Conservation (phyloP, 2,329 filamentous ascomycete genomes). For the Colletotrichum chrysophilum region DNA sequence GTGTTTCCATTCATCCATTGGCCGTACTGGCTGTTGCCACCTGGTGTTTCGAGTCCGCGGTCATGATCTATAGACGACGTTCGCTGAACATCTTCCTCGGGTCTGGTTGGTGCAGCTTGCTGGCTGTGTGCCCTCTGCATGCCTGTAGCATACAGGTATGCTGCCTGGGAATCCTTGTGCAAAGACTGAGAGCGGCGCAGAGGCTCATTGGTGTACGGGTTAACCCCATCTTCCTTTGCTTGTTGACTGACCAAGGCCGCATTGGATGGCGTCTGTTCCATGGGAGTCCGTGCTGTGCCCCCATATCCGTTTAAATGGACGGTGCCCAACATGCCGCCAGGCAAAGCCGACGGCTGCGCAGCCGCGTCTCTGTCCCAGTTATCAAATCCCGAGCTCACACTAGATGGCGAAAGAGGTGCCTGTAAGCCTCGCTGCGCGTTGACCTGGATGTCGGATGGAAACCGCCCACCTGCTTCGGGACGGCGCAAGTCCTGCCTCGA, state of each 20-base stretch:
- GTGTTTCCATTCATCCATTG: slow-evolving; percentile 14
- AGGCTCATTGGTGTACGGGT: slow-evolving; percentile 60
- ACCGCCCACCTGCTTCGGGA: slow-evolving; percentile 92
- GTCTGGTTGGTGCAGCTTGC: background rate
- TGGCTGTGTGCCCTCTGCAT: slow-evolving; percentile 9
- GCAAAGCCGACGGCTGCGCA: slow-evolving; percentile 61
- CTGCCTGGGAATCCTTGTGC: background rate
- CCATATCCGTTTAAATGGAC: slow-evolving; percentile 43
- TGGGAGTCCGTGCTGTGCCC: slow-evolving; percentile 47
- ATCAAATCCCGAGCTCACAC: slow-evolving; percentile 71
- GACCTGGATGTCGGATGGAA: slow-evolving; percentile 92
- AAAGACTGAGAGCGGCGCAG: slow-evolving; percentile 25
- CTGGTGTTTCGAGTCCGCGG: slow-evolving; percentile 8
- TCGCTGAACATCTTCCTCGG: background rate
- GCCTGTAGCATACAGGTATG: background rate
- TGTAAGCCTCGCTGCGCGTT: slow-evolving; percentile 80
- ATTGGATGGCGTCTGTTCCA: slow-evolving; percentile 55
- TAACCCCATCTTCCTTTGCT: slow-evolving; percentile 60
- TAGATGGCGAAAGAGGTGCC: slow-evolving; percentile 79
- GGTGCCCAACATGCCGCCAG: slow-evolving; percentile 27
- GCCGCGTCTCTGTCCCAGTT: slow-evolving; percentile 61
- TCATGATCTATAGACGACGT: background rate
- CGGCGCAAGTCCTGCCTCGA: slow-evolving; percentile 65
- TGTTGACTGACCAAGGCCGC: slow-evolving; percentile 55
- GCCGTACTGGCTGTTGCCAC: slow-evolving; percentile 17